A percentile compares a stretch with the other conserved stretches of the same genome.
Evolutionary conservation across 192 early-diverging fungal genomes (phyloP).

Genomic region (Coemansia reversa): DNA sequence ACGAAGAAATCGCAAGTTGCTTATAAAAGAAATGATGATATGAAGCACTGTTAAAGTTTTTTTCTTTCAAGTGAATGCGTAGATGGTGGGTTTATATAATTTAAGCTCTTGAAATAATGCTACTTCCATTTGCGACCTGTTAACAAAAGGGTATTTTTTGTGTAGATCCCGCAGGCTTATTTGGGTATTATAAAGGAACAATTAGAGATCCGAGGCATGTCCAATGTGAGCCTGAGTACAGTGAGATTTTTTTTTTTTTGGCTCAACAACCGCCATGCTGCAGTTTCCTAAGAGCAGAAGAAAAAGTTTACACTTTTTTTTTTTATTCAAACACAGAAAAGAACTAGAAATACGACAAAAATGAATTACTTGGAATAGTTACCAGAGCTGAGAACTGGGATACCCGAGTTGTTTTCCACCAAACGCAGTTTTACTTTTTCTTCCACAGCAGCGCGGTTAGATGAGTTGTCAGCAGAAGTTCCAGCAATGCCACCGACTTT

Average conservation of each 20-base stretch:
- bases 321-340: not conserved
- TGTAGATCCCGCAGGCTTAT: not conserved
- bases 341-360: not conserved
- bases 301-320: not conserved
- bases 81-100: not conserved
- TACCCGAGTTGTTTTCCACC: conserved; percentile 40
- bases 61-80: not conserved
- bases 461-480: not conserved
- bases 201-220: not conserved
- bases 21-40: too few relatives aligned
- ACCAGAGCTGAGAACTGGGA: conserved; percentile 29
- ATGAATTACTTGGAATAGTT: not conserved
- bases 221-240: not conserved
- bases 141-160: not conserved
- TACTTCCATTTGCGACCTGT: too few relatives aligned
- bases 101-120: too few relatives aligned
- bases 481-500: conserved; percentile 8
- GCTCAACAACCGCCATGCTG: not conserved
- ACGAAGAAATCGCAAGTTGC: too few relatives aligned
- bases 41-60: too few relatives aligned
- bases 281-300: not conserved
- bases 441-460: not conserved
- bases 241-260: not conserved
- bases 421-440: conserved; percentile 17
- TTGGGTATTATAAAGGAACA: not conserved